Base-by-base conservation (phyloP, 2,329 filamentous ascomycete species). In the Epichloe scottii region DNA sequence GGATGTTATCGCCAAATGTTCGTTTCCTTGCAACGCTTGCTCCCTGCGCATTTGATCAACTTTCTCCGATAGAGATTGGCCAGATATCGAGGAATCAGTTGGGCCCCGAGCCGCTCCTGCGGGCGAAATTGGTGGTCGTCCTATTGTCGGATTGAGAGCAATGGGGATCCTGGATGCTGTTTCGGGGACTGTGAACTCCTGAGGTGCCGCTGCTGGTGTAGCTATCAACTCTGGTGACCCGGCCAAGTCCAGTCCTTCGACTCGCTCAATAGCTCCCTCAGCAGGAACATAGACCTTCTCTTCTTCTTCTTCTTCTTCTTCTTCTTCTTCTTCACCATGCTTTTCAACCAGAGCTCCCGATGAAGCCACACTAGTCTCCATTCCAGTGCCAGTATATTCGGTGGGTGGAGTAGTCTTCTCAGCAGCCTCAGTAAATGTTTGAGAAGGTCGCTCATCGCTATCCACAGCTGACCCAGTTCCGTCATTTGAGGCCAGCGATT, bases 401-500 rank as follows among this genome's bases (percentile, higher is more conserved):
- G 71, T 71, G 1, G 68, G 65, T 37, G 74, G 68, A 0, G 70
- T 71, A 41, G 63, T 66, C 56, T 75, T 75, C 41, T 74, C 73
- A 19, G 76, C 72, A 10, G 65, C 58, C 44, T 77, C 74, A 1
- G 70, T 70, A 48, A 68, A 70, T 4, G 67, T 66, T 55, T 75
- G 72, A 2, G 69, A 72, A 5, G 64, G 63, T 39, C 66, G 72
- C 49, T 78, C 77, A 8, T 74, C 71, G 11, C 68, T 63, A 53
- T 78, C 76, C 5, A 72, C 70, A 2, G 72, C 69, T 21, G 84
- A 82, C 7, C 73, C 70, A 2, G 74, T 73, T 41, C 86, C 81
- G 47, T 94, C 89, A 12, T 79, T 79, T 6, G 84, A 81, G 5
- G 76, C 75, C 15, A 90, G 70, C 1, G 87, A 86, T 52, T 88